phyloP scores from a whole-genome alignment of 108 stramenopile genomes.

The Stephanodiscus minutulus region DNA sequence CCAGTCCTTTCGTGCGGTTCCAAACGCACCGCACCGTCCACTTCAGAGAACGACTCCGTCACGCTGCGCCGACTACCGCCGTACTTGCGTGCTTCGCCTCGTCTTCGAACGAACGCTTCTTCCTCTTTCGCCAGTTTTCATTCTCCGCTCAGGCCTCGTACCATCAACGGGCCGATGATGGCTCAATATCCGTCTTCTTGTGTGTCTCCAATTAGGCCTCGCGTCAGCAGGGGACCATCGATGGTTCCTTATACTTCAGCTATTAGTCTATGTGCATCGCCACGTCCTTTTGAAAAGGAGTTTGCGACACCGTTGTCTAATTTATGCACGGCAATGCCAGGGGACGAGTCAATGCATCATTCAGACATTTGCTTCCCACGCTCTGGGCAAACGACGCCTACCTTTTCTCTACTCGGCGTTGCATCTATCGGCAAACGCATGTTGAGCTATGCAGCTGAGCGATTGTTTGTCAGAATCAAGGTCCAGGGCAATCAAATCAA shows the following conservation, averaged over 20 bases:
- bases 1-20: not conserved
- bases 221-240: slow-evolving; percentile 1
- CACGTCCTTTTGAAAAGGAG: not conserved
- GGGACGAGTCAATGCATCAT: not conserved
- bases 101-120: not conserved
- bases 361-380: not conserved
- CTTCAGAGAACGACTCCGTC: not conserved
- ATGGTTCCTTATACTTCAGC: not conserved
- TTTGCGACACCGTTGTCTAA: not conserved
- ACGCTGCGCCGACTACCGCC: not conserved
- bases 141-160: not conserved
- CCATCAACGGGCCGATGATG: too few species aligned
- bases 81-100: not conserved
- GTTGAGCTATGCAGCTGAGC: not conserved
- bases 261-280: not conserved
- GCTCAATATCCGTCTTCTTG: too few species aligned
- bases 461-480: not conserved
- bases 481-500: not conserved
- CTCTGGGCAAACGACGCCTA: not conserved
- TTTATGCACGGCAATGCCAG: not conserved
- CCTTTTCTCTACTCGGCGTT: not conserved
- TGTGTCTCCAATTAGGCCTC: slow-evolving; percentile 4
- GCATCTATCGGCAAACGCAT: not conserved
- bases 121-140: not conserved
- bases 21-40: not conserved